Conservation (phyloP, 176 grass and related monocot species). For the Oryza brachyantha region DNA sequence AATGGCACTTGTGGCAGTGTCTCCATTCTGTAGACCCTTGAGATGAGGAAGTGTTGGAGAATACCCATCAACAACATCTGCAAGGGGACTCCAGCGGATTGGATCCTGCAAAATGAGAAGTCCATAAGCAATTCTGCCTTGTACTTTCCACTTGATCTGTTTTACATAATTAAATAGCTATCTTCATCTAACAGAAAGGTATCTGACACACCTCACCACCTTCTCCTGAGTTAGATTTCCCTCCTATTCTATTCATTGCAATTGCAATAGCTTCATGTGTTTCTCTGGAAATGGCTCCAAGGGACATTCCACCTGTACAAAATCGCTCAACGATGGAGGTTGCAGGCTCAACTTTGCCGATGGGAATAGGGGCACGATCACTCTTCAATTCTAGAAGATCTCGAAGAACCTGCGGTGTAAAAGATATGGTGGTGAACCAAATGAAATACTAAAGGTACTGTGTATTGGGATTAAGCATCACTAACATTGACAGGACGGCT, state of each 20-base stretch:
- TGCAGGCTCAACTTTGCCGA: conserved; percentile 97
- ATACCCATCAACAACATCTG: conserved; percentile 98
- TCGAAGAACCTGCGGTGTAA: conserved; percentile 71
- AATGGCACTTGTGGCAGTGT: conserved; percentile 98
- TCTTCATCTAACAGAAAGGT: conserved; percentile 10
- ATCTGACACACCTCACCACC: conserved; percentile 88
- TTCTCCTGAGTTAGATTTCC: conserved; percentile 99
- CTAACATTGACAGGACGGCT: conserved; percentile 97
- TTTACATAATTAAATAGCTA: conserved; percentile 21
- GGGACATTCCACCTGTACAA: conserved; percentile 99
- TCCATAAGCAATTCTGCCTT: conserved; percentile 29
- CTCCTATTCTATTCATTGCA: conserved; percentile 97
- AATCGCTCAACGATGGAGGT: conserved; percentile 92
- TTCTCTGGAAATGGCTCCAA: conserved; percentile 99
- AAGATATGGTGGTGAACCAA: conserved; percentile 31
- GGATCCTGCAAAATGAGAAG: conserved; percentile 69
- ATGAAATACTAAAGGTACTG: conserved; percentile 11
- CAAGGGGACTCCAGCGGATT: conserved; percentile 92
- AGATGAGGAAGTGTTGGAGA: conserved; percentile 99
- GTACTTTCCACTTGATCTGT: conserved; percentile 20
- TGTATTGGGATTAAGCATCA: conserved; percentile 23
- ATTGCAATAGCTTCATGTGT: conserved; percentile 99
- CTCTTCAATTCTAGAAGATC: conserved; percentile 96
- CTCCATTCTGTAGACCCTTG: conserved; percentile 98
- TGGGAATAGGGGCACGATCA: conserved; percentile 69